Evolutionary conservation across 2,329 filamentous ascomycete species (phyloP).

Genomic region (Boeremia exigua): DNA sequence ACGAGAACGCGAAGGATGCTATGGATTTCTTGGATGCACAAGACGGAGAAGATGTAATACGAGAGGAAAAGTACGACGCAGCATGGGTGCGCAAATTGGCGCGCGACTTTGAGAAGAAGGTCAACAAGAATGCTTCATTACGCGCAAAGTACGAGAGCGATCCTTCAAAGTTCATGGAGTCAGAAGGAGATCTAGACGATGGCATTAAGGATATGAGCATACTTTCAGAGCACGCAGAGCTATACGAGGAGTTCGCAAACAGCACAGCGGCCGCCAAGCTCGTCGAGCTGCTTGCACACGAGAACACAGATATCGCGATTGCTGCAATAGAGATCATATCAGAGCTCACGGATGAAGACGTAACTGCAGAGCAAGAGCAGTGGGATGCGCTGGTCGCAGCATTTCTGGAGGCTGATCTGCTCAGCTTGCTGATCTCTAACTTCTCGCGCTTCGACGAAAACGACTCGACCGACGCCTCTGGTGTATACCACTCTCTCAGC

Average conservation of each 20-base stretch:
- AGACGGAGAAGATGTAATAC: constrained; percentile 57
- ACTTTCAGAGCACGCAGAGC: constrained; percentile 81
- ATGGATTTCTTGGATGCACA: constrained; percentile 84
- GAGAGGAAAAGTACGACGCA: constrained; percentile 78
- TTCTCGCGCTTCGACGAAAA: constrained; percentile 79
- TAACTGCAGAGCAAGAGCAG: constrained; percentile 77
- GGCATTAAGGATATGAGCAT: constrained; percentile 84
- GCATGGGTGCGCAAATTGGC: constrained; percentile 84
- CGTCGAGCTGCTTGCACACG: constrained; percentile 84
- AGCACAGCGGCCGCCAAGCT: constrained; percentile 75
- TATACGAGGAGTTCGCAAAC: constrained; percentile 81
- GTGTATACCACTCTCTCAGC: constrained; percentile 82
- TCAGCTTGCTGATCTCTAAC: constrained; percentile 78
- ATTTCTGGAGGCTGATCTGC: constrained; percentile 68
- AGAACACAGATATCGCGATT: constrained; percentile 97
- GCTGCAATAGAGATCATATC: constrained; percentile 86
- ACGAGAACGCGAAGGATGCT: constrained; percentile 77
- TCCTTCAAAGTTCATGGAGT: constrained; percentile 80
- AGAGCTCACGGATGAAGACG: constrained; percentile 93
- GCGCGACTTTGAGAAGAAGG: constrained; percentile 86
- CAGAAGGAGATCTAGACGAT: constrained; percentile 87
- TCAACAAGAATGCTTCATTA: constrained; percentile 88
- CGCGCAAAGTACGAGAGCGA: constrained; percentile 83
- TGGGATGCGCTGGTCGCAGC: constrained; percentile 77
- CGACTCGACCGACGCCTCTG: constrained; percentile 74